A percentile compares a stretch with the other conserved stretches of the same genome.
Conservation (phyloP, 2,329 filamentous ascomycete genomes). For the Colletotrichum noveboracense region DNA sequence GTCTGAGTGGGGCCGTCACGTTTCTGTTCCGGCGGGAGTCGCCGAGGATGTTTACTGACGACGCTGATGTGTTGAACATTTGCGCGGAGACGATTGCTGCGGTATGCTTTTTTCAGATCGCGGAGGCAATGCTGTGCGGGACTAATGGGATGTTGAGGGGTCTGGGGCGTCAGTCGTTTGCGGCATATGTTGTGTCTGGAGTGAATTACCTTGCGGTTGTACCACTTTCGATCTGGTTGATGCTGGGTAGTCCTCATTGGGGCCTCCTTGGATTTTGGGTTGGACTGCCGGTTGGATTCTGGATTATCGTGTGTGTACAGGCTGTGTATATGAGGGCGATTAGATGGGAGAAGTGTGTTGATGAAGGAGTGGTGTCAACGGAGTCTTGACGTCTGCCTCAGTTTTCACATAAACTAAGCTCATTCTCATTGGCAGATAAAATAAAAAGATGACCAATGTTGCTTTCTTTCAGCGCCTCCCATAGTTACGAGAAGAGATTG, state of each 20-base stretch:
- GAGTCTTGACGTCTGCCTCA: neutral
- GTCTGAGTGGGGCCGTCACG: neutral
- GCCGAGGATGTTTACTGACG: neutral
- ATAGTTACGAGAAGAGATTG: no score
- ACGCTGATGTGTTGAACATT: neutral
- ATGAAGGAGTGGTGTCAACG: rapidly evolving
- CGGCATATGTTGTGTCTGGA: neutral
- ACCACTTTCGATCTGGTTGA: neutral
- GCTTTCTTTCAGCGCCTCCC: no score
- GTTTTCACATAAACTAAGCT: no score
- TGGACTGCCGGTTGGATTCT: neutral
- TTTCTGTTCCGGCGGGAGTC: neutral
- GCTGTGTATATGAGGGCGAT: neutral
- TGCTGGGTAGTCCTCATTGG: neutral
- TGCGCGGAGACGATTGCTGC: neutral
- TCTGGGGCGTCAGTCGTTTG: neutral
- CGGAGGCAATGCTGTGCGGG: neutral
- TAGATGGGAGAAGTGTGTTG: neutral
- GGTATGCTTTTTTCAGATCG: neutral
- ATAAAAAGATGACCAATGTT: no score
- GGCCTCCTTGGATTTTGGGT: neutral
- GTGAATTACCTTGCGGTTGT: neutral
- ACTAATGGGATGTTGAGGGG: neutral
- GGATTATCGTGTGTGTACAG: neutral
- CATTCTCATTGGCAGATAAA: no score